Base-by-base conservation (phyloP, 2,329 filamentous ascomycete genomes). In the Botrytis galanthina region DNA sequence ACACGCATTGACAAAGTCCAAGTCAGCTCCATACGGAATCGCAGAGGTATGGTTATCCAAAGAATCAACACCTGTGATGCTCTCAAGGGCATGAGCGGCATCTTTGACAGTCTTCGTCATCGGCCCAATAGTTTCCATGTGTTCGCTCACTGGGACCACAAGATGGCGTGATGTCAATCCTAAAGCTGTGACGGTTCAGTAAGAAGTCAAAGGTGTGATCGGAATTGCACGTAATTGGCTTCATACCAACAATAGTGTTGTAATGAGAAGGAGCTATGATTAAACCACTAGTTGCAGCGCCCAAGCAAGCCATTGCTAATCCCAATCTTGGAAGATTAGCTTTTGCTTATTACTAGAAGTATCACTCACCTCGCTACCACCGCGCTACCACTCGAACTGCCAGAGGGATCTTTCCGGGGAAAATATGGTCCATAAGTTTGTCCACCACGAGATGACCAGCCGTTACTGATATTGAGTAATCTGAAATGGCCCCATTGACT, bases 391-490 rank as follows among this genome's bases (percentile, higher is more conserved):
- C 83, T 84, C 0, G 83, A 85, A 72, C 85, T 87, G 1, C 86
- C 86, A 4, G 85, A 85, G 7, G 84, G 80, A 42, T 74, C 69
- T n/a, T 67, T 48, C 32, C 51, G 37, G 14, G 44, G 46, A 39
- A 37, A n/a, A 51, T 71, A 76, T 0, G 89, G 88, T 12, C 82
- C 90, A 51, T 86, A 84, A 0, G 85, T 86, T 78, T 92, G 90
- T 0, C 90, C 90, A 18, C 89, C 89, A 68, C 87, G 84, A 0
- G 89, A 86, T 63, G 86, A 88, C 90, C 90, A 92, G 6, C 90
- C 91, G 72, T 88, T 87, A n/a, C 82, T 86, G 4, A 83, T 83
- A 77, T 89, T 90, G 22, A 79, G 78, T 4, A 86, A 88, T 10
- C 90, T 83, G 71, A 83, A 89, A 76, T 90, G 89, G 2, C 86